Base-by-base conservation (phyloP, 208 protist species). In the Tritrichomonas foetus region DNA sequence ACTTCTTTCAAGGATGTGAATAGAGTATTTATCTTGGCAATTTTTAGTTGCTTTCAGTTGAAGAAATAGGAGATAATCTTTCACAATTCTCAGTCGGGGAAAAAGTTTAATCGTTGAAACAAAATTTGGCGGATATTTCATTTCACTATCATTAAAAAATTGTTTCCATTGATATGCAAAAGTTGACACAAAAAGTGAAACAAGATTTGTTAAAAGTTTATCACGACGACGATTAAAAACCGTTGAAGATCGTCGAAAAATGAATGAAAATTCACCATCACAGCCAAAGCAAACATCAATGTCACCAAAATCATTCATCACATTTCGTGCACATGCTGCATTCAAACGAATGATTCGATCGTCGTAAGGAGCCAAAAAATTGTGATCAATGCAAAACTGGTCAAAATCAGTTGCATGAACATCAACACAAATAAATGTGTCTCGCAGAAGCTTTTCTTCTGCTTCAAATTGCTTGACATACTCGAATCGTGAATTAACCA, bases 211-310 rank as follows among this genome's bases (percentile, higher is more conserved):
- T 22, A 93, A 39, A 33, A 94, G 44, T 69, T 93, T 93, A 53
- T 84, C 84, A 69, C 80, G 47, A 36, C 72, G 57, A 44, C 93
- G 33, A 11, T 89, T 53, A 36, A 93, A 94, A 39, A 93, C 13
- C 55, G 78, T 69, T 36, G 93, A 11, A 20, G 64, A 33, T 69
- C 50, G 57, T 53, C 64, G 14, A 39, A 94, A 78, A 47, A 94
- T 50, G 27, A 94, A 94, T 39, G 93, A 94, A 84, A 92, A 94
- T 49, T 94, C 93, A 94, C 82, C 93, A 39, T 44, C 78, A n/a
- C 66, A 16, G 39, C 93, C 93, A 49, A 61, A 94, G 9, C 53
- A 33, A 27, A 94, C 1, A n/a, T 84, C 93, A 93, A 94, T 89
- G 25, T 94, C 93, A 44, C 14, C n/a, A 22, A 94, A 92, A n/a